Base-by-base conservation (phyloP, 352 stramenopile genomes). In the Pythium pectinolyticum region DNA sequence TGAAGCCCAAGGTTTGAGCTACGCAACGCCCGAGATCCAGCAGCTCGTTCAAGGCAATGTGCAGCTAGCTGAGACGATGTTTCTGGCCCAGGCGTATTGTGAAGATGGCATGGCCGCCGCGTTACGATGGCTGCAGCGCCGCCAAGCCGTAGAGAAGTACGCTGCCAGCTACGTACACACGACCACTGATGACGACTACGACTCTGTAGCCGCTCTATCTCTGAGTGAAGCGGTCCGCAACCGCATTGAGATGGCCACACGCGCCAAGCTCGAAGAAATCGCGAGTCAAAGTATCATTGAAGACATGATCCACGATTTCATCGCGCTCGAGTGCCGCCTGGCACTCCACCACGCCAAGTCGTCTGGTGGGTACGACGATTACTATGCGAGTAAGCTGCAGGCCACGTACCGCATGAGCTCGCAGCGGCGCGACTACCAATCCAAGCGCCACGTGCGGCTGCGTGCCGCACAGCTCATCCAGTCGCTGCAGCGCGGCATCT, bases 361-460 rank as follows among this genome's bases (percentile, higher is more conserved):
- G 28, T 89, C 77, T 1, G 81, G 79, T 8, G 77, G 77, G 1
- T 91, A 74, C 47, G 67, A 86, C 39, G 78, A 89, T 37, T 77
- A 80, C 46, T 90, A 83, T 27, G 84, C 84, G 15, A 88, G 75
- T 51, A 90, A 90, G 62, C 57, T 93, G 0, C 84, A 93, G 61
- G 78, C 80, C 4, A 63, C 73, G 5, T 93, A 73, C 45, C 84
- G 82, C 8, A 93, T 93, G 84, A 87, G 78, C 28, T 73, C 72
- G 30, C 73, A 89, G 24, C 75, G 82, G n/a, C 75, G 73, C 32
- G 71, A 73, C 39, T 93, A 90, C 39, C 46, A 64, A 0, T 61
- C 70, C 39, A 77, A 80, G 40, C 68, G 76, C 17, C 64, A 80
- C 28, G 74, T 80, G 9, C 77, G 78, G 15, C 54, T 80, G 24